Percentiles rank a stretch among this genome's conserved stretches.
Evolutionary conservation across 768 basidiomycete species (phyloP).

Genomic region (Daedaleopsis nitida): DNA sequence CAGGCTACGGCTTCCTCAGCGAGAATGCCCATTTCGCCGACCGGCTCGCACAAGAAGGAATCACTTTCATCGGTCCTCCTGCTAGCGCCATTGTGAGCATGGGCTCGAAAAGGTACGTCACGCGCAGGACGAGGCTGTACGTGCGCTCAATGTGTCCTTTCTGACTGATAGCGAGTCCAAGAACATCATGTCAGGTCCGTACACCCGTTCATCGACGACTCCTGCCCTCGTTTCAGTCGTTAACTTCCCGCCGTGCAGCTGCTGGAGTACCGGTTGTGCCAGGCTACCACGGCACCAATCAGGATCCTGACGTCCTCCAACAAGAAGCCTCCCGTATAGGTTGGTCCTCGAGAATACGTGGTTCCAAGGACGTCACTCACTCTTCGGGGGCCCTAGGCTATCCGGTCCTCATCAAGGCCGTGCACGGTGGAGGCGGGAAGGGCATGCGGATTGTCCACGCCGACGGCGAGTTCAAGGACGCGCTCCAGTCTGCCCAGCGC

Average conservation of each 20-base stretch:
- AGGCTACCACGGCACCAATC: conserved; percentile 87
- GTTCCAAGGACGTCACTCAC: too few relatives aligned
- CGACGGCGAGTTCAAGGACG: conserved; percentile 72
- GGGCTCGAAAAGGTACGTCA: conserved; percentile 86
- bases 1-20: conserved; percentile 91
- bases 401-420: conserved; percentile 95
- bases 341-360: conserved; percentile 20
- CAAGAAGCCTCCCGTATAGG: conserved; percentile 74
- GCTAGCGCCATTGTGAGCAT: conserved; percentile 86
- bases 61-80: conserved; percentile 91
- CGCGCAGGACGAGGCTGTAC: too few relatives aligned
- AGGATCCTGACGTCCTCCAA: conserved; percentile 71
- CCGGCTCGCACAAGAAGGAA: conserved; percentile 70
- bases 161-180: conserved; percentile 74
- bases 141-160: not conserved
- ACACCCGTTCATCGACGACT: not conserved
- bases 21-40: conserved; percentile 87
- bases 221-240: too few relatives aligned
- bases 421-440: conserved; percentile 94
- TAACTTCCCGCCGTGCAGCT: too few relatives aligned
- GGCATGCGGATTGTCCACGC: conserved; percentile 86
- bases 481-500: conserved; percentile 83
- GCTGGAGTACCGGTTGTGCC: conserved; percentile 94
- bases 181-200: conserved; percentile 84
- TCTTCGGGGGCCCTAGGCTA: conserved; percentile 51